phyloP scores from a whole-genome alignment of 495 filamentous ascomycete species.

The Cladorrhinum samala region DNA sequence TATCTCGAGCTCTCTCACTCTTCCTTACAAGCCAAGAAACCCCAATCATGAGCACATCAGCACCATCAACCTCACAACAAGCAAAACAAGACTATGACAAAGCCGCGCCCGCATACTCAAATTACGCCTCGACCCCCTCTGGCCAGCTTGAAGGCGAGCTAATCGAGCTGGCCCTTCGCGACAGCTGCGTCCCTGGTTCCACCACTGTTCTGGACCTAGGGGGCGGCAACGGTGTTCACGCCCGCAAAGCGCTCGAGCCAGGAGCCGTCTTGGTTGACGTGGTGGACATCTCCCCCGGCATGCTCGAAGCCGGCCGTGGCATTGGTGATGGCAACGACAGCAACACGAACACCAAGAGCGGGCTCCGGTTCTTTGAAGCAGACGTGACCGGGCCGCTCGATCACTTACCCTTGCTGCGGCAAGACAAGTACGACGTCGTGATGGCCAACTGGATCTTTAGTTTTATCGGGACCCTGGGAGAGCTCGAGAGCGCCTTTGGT shows the following conservation, averaged over 20 bases:
- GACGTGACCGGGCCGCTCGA: not conserved
- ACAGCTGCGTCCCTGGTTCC: no score
- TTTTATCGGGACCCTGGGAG: slow-evolving; percentile 11
- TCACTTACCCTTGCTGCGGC: not conserved
- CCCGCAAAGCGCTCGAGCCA: slow-evolving; percentile 17
- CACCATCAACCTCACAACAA: no score
- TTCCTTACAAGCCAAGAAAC: no score
- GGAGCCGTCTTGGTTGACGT: slow-evolving; percentile 27
- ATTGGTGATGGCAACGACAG: no score
- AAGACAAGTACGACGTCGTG: slow-evolving; percentile 18
- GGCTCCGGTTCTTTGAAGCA: not conserved
- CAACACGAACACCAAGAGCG: no score
- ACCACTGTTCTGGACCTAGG: slow-evolving; percentile 32
- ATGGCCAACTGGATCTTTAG: slow-evolving; percentile 17
- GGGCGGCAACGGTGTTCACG: slow-evolving; percentile 31
- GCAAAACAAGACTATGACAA: no score
- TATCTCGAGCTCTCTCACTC: no score
- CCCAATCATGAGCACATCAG: no score
- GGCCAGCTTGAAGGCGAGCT: no score
- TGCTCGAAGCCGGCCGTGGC: slow-evolving; percentile 21
- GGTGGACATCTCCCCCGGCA: slow-evolving; percentile 27
- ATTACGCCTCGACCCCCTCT: no score
- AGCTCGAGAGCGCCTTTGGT: slow-evolving; percentile 20
- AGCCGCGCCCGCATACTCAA: no score
- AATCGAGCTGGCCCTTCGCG: no score